Conservation (phyloP, 441 rosid genomes). For the Croton laevigatus region DNA sequence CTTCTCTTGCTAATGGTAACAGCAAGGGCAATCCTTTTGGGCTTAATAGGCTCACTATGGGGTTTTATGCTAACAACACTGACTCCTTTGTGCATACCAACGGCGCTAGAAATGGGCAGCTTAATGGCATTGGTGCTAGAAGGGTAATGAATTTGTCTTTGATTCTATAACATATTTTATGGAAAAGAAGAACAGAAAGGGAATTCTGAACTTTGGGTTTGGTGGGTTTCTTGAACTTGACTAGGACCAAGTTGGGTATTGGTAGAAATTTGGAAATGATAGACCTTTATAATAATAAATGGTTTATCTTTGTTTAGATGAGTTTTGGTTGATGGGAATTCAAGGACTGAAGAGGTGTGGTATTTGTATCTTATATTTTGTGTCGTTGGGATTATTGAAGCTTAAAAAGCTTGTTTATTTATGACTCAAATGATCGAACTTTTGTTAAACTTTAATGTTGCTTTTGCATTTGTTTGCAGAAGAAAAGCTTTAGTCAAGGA, state of each 20-base stretch:
- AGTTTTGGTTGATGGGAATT: background rate
- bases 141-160: constrained; percentile 38
- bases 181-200: background rate
- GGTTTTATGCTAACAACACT: constrained; percentile 31
- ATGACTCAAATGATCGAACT: background rate
- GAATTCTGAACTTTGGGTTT: background rate
- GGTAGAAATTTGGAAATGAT: background rate
- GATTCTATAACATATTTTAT: background rate
- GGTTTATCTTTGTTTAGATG: constrained; percentile 5
- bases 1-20: constrained; percentile 37
- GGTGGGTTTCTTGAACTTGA: background rate
- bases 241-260: background rate
- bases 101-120: constrained; percentile 29
- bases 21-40: constrained; percentile 16
- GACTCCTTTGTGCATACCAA: constrained; percentile 18
- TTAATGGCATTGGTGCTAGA: constrained; percentile 40
- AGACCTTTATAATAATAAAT: too few species aligned
- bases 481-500: constrained; percentile 61
- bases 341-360: background rate
- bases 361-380: background rate
- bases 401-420: background rate
- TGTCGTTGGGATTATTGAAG: constrained; percentile 5
- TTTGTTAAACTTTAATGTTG: background rate
- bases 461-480: constrained; percentile 33
- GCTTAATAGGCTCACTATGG: constrained; percentile 26